A percentile compares a stretch with the other conserved stretches of the same genome.
phyloP scores from a whole-genome alignment of 169 alveolate species.

The Toxoplasma gondii region DNA sequence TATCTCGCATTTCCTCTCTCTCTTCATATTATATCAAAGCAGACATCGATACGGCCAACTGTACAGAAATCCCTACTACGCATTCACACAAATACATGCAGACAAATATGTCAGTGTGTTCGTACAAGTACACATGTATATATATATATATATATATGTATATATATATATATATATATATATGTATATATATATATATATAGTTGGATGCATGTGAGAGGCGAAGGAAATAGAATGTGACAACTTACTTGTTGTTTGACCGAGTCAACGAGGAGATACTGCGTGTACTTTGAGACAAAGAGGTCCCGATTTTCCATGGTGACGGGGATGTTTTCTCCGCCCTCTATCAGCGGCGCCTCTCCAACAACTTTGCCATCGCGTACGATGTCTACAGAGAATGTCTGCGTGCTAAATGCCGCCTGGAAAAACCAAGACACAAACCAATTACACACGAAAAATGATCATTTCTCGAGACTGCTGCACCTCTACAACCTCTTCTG shows the following conservation, averaged over 20 bases:
- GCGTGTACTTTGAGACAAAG: constrained; percentile 33
- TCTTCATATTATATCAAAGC: too few species aligned
- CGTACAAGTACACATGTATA: not conserved
- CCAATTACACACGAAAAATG: not conserved
- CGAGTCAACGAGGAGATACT: constrained; percentile 27
- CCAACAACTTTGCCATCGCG: not conserved
- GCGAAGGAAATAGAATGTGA: too few species aligned
- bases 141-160: not conserved
- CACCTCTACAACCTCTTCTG: too few species aligned
- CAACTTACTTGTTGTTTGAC: constrained; percentile 14
- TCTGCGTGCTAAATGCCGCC: constrained; percentile 31
- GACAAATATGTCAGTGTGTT: not conserved
- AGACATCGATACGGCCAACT: too few species aligned
- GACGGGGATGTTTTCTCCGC: constrained; percentile 2
- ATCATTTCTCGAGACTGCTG: too few species aligned
- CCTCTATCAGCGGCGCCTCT: constrained; percentile 24
- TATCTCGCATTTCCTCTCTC: too few species aligned
- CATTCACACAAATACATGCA: not conserved
- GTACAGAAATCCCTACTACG: too few species aligned
- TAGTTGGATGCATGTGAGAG: not conserved
- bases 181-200: too few species aligned
- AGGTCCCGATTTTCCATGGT: constrained; percentile 15
- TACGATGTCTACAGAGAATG: constrained; percentile 36
- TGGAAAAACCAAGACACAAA: not conserved
- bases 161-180: not conserved